Conservation (phyloP, 2,329 filamentous ascomycete species). For the Neofusicoccum sp. region DNA sequence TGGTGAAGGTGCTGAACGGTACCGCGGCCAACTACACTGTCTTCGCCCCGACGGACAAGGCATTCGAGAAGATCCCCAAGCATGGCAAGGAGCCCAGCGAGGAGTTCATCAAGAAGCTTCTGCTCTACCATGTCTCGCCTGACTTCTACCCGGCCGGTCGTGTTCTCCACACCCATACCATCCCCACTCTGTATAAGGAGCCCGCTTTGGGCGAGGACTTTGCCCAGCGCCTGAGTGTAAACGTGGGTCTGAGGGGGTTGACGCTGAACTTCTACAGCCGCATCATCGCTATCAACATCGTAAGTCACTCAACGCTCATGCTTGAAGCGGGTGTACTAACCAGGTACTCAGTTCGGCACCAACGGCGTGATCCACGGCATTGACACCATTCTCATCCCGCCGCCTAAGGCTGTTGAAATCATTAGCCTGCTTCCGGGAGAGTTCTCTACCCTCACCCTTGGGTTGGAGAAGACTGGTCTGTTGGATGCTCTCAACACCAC, state of each 20-base stretch:
- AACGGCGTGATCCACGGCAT: slow-evolving; percentile 83
- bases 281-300: slow-evolving; percentile 68
- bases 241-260: slow-evolving; percentile 62
- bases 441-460: slow-evolving; percentile 78
- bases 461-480: slow-evolving; percentile 71
- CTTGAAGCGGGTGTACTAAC: neutral
- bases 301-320: slow-evolving; percentile 39
- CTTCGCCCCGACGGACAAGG: slow-evolving; percentile 75
- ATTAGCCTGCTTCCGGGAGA: slow-evolving; percentile 64
- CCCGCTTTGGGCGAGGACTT: slow-evolving; percentile 60
- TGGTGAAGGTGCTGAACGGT: slow-evolving; percentile 72
- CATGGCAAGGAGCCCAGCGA: slow-evolving; percentile 62
- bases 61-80: slow-evolving; percentile 66
- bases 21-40: slow-evolving; percentile 74
- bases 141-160: slow-evolving; percentile 65
- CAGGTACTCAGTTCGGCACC: slow-evolving; percentile 57
- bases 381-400: slow-evolving; percentile 72
- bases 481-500: slow-evolving; percentile 56
- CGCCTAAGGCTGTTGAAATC: slow-evolving; percentile 63
- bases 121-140: slow-evolving; percentile 73
- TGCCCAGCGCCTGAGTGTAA: slow-evolving; percentile 68
- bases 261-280: slow-evolving; percentile 75
- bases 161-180: slow-evolving; percentile 69
- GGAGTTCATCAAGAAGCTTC: slow-evolving; percentile 65
- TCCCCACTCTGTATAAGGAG: slow-evolving; percentile 66